A percentile compares a stretch with the other conserved stretches of the same genome.
Evolutionary conservation across 371 early-diverging fungal genomes (phyloP).

Genomic region (Mucor racemosus): DNA sequence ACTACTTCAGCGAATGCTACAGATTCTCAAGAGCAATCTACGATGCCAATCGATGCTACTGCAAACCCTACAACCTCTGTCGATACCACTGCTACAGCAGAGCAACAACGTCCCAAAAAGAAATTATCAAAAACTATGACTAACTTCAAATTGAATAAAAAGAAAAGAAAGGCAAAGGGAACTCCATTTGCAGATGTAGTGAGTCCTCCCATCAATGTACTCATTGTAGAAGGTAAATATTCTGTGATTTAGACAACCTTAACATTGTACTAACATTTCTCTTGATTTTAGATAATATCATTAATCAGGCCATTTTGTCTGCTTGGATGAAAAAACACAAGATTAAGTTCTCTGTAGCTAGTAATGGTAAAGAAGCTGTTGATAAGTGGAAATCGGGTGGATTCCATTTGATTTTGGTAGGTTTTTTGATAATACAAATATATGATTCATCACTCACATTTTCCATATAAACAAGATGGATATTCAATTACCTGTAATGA

Average conservation of each 20-base stretch:
- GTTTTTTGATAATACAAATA: background rate
- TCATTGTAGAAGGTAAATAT: conserved; percentile 71
- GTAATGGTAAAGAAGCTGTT: conserved; percentile 73
- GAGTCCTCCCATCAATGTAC: conserved; percentile 67
- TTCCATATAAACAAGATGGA: conserved; percentile 55
- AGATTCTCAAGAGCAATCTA: background rate
- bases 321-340: conserved; percentile 71
- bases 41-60: background rate
- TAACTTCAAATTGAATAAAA: conserved; percentile 23
- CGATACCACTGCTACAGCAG: background rate
- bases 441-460: too few species aligned
- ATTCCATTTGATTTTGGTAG: conserved; percentile 73
- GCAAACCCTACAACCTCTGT: background rate
- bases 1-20: background rate
- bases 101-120: conserved; percentile 8
- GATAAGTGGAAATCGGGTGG: conserved; percentile 65
- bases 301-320: conserved; percentile 70
- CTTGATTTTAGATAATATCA: conserved; percentile 58
- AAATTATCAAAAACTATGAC: conserved; percentile 11
- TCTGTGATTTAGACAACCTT: background rate
- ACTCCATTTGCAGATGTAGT: conserved; percentile 27
- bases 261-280: background rate
- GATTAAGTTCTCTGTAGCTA: conserved; percentile 66
- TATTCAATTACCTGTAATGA: conserved; percentile 78
- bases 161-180: conserved; percentile 25